Base-by-base conservation (phyloP, 352 stramenopile genomes). In the Globisporangium camurandrum region DNA sequence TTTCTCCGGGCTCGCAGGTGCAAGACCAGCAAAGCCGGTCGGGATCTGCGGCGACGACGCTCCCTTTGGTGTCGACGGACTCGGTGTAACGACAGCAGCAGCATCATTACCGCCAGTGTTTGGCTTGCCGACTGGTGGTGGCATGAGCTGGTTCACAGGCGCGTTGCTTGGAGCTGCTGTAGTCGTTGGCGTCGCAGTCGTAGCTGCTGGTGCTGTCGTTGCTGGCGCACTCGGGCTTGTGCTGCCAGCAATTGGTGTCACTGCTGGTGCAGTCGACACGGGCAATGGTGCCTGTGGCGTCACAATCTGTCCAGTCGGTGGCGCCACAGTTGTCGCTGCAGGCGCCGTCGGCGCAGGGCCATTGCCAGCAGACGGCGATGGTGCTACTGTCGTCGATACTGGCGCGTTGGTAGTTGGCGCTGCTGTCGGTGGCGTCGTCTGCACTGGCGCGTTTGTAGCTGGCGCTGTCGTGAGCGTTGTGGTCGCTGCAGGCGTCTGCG, bases 1-100 rank as follows among this genome's bases (percentile, higher is more conserved):
- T 31, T 59, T 59, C 28, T 59, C 53, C 1, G 53, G 53, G 19
- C 28, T 54, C 30, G 40, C 34, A 20, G 39, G 46, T n/a, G 33
- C 17, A n/a, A 59, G 49, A 5, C 41, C 37, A 17, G 45, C 33
- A 33, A 59, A 59, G 33, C 41, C 53, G 1, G 53, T 50, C 38
- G 53, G 27, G n/a, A 59, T 41, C 19, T 27, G 22, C n/a, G n/a
- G n/a, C n/a, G n/a, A n/a, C n/a, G n/a, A n/a, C 37, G 34, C 4
- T 19, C 37, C 45, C 31, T 53, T 59, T 14, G 46, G n/a, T 12
- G 40, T 54, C 14, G 53, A 59, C n/a, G 42, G 51, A n/a, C 30
- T 43, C 22, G 51, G 42, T 20, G 51, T 57, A n/a, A 24, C 51
- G 22, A 26, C 31, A 43, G 11, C 30, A 37, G 27, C 39, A 14